These are phyloP conservation scores for Sphagnum magellanicum DNA, from an alignment of 228 moss, liverwort and hornwort genomes.

Conservation along the genomic window DNA sequence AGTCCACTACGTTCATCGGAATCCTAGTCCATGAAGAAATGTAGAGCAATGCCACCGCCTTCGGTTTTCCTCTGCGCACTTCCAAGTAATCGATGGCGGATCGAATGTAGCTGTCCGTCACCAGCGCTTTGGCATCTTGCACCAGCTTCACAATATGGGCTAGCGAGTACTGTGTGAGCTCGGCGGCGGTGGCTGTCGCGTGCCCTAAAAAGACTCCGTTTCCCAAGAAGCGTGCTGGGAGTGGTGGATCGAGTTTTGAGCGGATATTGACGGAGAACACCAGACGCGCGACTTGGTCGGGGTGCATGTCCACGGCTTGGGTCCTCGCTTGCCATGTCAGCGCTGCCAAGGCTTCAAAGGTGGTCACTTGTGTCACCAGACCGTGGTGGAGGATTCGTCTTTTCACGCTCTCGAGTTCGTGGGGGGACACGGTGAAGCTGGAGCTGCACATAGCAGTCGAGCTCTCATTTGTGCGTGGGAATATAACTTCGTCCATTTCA, in stretches of 20 bases:
- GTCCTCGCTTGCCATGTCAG: conserved; percentile 1
- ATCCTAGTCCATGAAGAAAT: conserved; percentile 2
- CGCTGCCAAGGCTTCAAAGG: conserved; percentile 5
- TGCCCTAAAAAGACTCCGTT: neutral
- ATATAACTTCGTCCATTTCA: conserved; percentile 1
- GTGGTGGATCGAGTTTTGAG: neutral
- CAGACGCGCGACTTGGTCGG: neutral
- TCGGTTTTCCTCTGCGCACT: conserved; percentile 1
- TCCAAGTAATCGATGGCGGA: conserved; percentile 8
- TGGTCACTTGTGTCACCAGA: neutral
- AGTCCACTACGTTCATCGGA: neutral
- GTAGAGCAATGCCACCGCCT: neutral
- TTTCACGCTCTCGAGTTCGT: neutral
- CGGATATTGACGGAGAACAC: conserved; percentile 3
- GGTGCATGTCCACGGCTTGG: neutral
- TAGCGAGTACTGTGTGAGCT: conserved; percentile 1
- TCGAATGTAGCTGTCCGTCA: conserved; percentile 3
- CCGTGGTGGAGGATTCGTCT: neutral
- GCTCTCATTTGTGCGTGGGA: neutral
- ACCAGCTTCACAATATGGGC: conserved; percentile 2
- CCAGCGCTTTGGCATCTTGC: neutral
- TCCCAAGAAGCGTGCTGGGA: neutral
- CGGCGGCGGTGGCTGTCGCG: conserved; percentile 1
- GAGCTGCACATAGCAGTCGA: neutral
- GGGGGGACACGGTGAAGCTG: neutral